phyloP scores from a whole-genome alignment of 257 asterid genomes.

The Schizonepeta tenuifolia region DNA sequence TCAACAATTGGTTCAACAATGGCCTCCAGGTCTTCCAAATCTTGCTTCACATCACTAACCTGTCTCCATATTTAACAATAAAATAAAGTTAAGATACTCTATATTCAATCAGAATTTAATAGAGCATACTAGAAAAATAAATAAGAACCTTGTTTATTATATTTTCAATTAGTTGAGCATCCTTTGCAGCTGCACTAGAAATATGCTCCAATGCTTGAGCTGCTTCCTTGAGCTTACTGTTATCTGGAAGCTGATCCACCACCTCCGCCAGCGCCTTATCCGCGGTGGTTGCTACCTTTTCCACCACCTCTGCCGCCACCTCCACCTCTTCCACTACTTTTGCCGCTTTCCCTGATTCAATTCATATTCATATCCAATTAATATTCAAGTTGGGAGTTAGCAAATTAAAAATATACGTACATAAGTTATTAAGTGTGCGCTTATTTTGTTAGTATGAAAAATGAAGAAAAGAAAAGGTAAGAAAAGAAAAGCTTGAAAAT shows the following conservation, averaged over 20 bases:
- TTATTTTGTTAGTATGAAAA: too few relatives aligned
- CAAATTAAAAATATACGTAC: too few relatives aligned
- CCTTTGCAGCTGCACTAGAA: conserved; percentile 49
- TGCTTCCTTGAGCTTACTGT: conserved; percentile 59
- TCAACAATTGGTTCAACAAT: conserved; percentile 53
- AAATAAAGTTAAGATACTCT: neutral
- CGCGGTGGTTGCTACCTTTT: conserved; percentile 53
- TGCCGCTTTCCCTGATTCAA: conserved; percentile 52
- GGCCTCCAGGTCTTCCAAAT: conserved; percentile 55
- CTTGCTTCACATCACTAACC: conserved; percentile 70
- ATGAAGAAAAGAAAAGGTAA: too few relatives aligned
- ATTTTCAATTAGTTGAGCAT: conserved; percentile 54
- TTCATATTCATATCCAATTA: neutral
- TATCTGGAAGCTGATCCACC: conserved; percentile 59
- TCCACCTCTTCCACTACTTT: conserved; percentile 64
- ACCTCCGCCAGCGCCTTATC: conserved; percentile 55
- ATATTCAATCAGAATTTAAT: neutral
- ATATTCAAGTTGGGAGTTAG: neutral
- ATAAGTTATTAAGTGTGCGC: too few relatives aligned
- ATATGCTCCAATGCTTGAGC: conserved; percentile 57
- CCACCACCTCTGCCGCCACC: conserved; percentile 63
- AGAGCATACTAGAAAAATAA: neutral
- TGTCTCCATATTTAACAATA: conserved; percentile 27
- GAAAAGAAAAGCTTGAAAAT: too few relatives aligned
- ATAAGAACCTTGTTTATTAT: conserved; percentile 56